Percentiles rank a stretch among this genome's conserved stretches.
Evolutionary conservation across 2,329 filamentous ascomycete species (phyloP).

Genomic region (Dactylellina leptospora): DNA sequence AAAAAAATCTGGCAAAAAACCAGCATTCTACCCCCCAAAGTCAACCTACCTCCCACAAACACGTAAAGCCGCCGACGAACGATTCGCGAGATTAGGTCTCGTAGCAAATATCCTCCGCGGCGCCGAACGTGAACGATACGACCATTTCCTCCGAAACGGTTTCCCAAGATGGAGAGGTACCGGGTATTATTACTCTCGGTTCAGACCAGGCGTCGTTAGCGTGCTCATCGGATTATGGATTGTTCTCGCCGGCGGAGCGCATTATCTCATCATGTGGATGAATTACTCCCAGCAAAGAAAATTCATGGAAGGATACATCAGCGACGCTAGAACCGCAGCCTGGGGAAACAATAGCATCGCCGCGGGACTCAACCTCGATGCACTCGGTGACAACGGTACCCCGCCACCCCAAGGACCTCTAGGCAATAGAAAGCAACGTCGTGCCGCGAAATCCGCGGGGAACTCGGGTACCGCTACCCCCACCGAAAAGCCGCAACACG

Average conservation of each 20-base stretch:
- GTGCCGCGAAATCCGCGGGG: slow-evolving; percentile 60
- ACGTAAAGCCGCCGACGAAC: slow-evolving; percentile 81
- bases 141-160: slow-evolving; percentile 90
- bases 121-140: slow-evolving; percentile 82
- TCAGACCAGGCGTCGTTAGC: slow-evolving; percentile 86
- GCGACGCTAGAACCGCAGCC: slow-evolving; percentile 83
- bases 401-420: slow-evolving; percentile 35
- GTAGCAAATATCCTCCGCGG: slow-evolving; percentile 87
- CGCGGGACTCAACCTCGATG: slow-evolving; percentile 52
- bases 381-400: slow-evolving; percentile 26
- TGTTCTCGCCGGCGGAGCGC: slow-evolving; percentile 80
- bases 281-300: slow-evolving; percentile 88
- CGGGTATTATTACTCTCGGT: slow-evolving; percentile 96
- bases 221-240: slow-evolving; percentile 84
- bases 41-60: slow-evolving; percentile 72
- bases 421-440: slow-evolving; percentile 64
- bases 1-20: slow-evolving; percentile 62
- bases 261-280: slow-evolving; percentile 86
- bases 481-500: slow-evolving; percentile 72
- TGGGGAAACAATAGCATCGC: slow-evolving; percentile 73
- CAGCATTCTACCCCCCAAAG: slow-evolving; percentile 69
- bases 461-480: slow-evolving; percentile 66
- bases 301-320: slow-evolving; percentile 91
- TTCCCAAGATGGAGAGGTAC: slow-evolving; percentile 98
- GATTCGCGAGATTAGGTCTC: slow-evolving; percentile 83